phyloP scores from a whole-genome alignment of 75 land plant genomes.

The Azolla pinnata region DNA sequence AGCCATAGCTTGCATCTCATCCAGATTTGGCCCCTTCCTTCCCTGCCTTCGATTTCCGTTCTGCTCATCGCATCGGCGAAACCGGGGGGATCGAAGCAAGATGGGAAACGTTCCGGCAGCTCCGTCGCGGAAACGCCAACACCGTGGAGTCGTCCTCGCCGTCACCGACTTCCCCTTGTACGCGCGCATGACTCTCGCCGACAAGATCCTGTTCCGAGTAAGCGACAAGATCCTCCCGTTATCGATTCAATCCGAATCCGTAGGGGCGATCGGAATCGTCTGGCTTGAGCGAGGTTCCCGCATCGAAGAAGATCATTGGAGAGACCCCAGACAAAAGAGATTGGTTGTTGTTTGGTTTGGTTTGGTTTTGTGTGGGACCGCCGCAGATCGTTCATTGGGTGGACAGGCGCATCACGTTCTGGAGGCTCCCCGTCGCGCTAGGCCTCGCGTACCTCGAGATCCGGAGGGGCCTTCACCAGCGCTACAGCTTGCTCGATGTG shows the following conservation, averaged over 20 bases:
- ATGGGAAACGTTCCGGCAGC: no score
- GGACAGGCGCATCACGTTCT: constrained; percentile 37
- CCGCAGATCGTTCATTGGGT: constrained; percentile 37
- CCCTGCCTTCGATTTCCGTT: no score
- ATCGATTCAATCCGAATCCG: no score
- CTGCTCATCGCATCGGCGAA: no score
- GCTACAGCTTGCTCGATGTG: constrained; percentile 44
- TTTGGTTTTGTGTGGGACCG: no score
- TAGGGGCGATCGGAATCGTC: no score
- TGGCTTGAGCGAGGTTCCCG: neutral
- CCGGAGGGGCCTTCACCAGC: constrained; percentile 42
- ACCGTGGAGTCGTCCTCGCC: neutral
- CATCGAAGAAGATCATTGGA: neutral
- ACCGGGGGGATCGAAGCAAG: no score
- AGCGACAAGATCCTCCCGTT: neutral
- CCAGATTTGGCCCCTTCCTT: no score
- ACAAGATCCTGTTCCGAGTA: neutral
- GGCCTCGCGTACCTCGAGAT: constrained; percentile 42
- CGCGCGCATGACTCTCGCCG: neutral
- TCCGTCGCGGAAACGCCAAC: no score
- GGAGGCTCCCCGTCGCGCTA: constrained; percentile 40
- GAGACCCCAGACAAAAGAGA: no score
- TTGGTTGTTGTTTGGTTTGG: no score
- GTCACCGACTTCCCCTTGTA: neutral
- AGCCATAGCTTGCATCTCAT: no score